Base-by-base conservation (phyloP, 225 moss, liverwort and hornwort genomes). In the Physcomitrellopsis africana region DNA sequence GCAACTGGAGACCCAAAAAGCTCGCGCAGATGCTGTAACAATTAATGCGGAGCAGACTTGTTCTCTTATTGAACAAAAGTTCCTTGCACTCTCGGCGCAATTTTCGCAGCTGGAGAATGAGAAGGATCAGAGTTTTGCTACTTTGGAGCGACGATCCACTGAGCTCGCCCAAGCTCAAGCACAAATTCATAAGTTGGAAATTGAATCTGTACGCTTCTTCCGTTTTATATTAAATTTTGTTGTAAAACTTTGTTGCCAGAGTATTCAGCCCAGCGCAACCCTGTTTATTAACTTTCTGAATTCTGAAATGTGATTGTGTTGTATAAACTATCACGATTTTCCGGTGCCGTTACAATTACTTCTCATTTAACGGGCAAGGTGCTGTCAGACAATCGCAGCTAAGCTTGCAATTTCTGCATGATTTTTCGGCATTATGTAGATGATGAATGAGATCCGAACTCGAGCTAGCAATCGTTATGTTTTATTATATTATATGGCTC, bases 21-120 rank as follows among this genome's bases (percentile, higher is more conserved):
- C 97, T 16, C 84, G 97, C 49, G 94, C 97, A 8, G 94, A 99
- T 89, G 97, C 97, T 44, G 85, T 86, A 9, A 89, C 89, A 22
- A 94, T 99, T 76, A 99, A 90, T 88, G 97, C 94, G 16, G 97
- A 99, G 51, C 97, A 99, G 84, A 92, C 91, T 12, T 94, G 94
- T 80, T 89, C 90, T 51, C 91, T 94, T 26, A 93, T 99, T 56
- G 97, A 99, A 87, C 97, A 94, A 68, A 99, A 93, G 81, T 99
- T 90, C 46, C 83, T 99, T 48, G 76, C 80, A 9, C 90, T 99
- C 51, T 89, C 93, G 27, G 90, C 88, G n/a, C 97, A 99, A 86
- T 99, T 91, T 66, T 83, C 87, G 15, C 91, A 89, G 83, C 89
- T 99, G 74, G 94, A 95, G 74, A 87, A 92, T 84, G 91, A 94